These are phyloP conservation scores for Sindora glabra DNA, from an alignment of 306 rosid genomes.

Conservation along the genomic window DNA sequence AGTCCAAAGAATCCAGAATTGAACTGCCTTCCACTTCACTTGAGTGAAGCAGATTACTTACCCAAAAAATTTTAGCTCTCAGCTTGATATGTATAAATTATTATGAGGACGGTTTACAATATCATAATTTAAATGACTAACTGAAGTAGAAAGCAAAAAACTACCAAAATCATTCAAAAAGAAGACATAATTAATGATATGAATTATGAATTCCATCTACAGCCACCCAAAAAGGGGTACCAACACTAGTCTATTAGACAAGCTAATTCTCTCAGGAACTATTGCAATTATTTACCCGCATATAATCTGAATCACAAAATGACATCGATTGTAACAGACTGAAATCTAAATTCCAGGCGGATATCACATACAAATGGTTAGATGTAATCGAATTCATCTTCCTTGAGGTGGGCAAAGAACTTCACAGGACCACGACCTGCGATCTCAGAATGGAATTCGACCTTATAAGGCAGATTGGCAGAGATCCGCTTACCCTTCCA, in stretches of 20 bases:
- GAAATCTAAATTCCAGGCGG: neutral
- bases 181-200: neutral
- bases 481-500: slow-evolving; percentile 92
- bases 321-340: neutral
- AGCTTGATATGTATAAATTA: too few relatives aligned
- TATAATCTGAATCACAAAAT: neutral
- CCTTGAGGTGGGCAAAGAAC: slow-evolving; percentile 86
- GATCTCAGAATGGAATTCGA: slow-evolving; percentile 54
- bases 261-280: too few relatives aligned
- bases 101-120: neutral
- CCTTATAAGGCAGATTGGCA: slow-evolving; percentile 80
- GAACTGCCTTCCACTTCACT: too few relatives aligned
- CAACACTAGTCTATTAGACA: neutral
- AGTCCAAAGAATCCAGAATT: too few relatives aligned
- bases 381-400: slow-evolving; percentile 75
- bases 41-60: too few relatives aligned
- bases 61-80: too few relatives aligned
- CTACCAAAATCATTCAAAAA: neutral
- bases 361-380: neutral
- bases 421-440: slow-evolving; percentile 74
- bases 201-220: neutral
- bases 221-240: neutral
- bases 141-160: neutral
- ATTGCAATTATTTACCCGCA: too few relatives aligned
- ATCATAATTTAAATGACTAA: neutral